Percentiles rank a stretch among this genome's conserved stretches.
These are phyloP conservation scores for Dendrocalamus latiflorus DNA, from an alignment of 202 grass and related monocot species.

Conservation along the genomic window DNA sequence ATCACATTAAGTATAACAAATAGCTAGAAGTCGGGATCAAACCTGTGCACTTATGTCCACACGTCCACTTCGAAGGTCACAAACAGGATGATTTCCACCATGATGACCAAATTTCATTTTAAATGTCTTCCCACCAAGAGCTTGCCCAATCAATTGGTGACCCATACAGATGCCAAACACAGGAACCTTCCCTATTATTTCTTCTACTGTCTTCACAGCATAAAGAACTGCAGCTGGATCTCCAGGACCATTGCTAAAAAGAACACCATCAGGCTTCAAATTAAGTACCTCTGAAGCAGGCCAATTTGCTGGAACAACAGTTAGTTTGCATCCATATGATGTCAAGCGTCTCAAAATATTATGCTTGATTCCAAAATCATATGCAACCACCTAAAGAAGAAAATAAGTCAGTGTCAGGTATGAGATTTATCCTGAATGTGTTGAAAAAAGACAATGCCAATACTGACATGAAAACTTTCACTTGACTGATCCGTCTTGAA, in stretches of 20 bases:
- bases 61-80: slow-evolving; percentile 57
- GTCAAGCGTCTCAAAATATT: slow-evolving; percentile 93
- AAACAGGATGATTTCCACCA: slow-evolving; percentile 76
- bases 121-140: slow-evolving; percentile 82
- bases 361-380: slow-evolving; percentile 97
- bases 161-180: slow-evolving; percentile 95
- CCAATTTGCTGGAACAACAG: slow-evolving; percentile 89
- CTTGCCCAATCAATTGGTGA: slow-evolving; percentile 80
- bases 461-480: slow-evolving; percentile 66
- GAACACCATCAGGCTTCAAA: slow-evolving; percentile 90
- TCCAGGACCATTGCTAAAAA: slow-evolving; percentile 98
- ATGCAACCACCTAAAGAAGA: slow-evolving; percentile 68
- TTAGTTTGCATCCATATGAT: slow-evolving; percentile 95
- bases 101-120: slow-evolving; percentile 96
- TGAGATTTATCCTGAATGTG: not conserved
- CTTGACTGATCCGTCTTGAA: slow-evolving; percentile 54
- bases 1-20: not conserved
- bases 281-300: slow-evolving; percentile 70
- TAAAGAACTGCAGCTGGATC: slow-evolving; percentile 86
- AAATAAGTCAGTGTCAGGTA: not conserved
- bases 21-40: not conserved
- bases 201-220: slow-evolving; percentile 76
- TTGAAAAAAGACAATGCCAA: not conserved
- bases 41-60: slow-evolving; percentile 87
- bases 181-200: slow-evolving; percentile 75